phyloP scores from a whole-genome alignment of 2,329 filamentous ascomycete genomes.

The Penicillium sp. region DNA sequence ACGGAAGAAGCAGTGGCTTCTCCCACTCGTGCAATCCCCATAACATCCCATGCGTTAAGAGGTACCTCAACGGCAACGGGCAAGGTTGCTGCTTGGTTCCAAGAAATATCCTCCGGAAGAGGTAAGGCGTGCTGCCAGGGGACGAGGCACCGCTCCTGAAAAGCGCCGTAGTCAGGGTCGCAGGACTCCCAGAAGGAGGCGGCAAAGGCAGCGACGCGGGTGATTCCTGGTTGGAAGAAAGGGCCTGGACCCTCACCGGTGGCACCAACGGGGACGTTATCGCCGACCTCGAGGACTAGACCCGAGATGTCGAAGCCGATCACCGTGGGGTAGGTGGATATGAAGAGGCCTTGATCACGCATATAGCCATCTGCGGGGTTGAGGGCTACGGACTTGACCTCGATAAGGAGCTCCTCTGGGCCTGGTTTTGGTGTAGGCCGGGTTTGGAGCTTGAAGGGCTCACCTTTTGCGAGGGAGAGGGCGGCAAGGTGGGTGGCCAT shows the following conservation, averaged over 20 bases:
- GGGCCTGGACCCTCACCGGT: conserved; percentile 8
- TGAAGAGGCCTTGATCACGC: conserved; percentile 45
- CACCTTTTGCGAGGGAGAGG: conserved; percentile 34
- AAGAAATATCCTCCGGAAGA: conserved; percentile 37
- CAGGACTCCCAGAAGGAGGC: conserved; percentile 45
- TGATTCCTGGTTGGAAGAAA: conserved; percentile 34
- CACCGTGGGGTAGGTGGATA: conserved; percentile 43
- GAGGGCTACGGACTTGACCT: conserved; percentile 49
- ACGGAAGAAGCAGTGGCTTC: conserved; percentile 9
- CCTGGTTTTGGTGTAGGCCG: conserved; percentile 48
- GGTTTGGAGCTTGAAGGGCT: conserved; percentile 38
- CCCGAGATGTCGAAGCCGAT: conserved; percentile 44
- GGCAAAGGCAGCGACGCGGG: conserved; percentile 42
- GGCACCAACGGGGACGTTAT: conserved; percentile 32
- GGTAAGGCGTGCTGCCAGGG: conserved; percentile 43
- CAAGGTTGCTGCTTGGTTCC: conserved; percentile 43
- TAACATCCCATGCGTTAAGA: conserved; percentile 41
- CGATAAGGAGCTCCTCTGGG: conserved; percentile 48
- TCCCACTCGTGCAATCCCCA: conserved; percentile 34
- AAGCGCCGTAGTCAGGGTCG: conserved; percentile 48
- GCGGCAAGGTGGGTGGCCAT: conserved; percentile 46
- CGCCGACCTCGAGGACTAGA: conserved; percentile 44
- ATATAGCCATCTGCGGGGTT: conserved; percentile 49
- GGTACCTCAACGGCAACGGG: conserved; percentile 41
- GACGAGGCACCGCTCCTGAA: conserved; percentile 46